Conservation (phyloP, 371 early-diverging fungal genomes). For the Saksenaea vasiformis region DNA sequence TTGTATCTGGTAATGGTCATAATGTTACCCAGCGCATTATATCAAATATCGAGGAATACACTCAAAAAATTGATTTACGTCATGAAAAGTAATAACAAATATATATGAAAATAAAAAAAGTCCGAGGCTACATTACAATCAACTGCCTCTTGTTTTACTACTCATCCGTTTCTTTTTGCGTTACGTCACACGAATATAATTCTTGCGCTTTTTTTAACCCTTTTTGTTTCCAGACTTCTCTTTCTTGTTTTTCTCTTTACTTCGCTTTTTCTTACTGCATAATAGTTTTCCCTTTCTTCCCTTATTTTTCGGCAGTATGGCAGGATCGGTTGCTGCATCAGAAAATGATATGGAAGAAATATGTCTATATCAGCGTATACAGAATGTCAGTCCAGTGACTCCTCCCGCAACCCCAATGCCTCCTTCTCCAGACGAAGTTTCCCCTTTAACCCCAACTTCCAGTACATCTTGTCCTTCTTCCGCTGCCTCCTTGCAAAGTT, state of each 20-base stretch:
- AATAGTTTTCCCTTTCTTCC: neutral
- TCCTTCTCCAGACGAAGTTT: neutral
- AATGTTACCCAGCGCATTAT: slow-evolving; percentile 43
- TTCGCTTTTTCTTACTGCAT: neutral
- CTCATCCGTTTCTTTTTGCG: neutral
- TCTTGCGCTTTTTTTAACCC: neutral
- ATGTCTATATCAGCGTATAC: neutral
- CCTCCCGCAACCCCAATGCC: slow-evolving; percentile 1
- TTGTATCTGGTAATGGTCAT: slow-evolving; percentile 37
- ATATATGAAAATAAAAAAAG: neutral
- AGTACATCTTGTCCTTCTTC: neutral
- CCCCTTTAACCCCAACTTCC: neutral
- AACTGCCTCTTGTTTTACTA: too few species aligned
- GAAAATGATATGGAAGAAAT: neutral
- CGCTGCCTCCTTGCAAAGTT: neutral
- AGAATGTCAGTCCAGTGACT: neutral
- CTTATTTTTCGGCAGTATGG: neutral
- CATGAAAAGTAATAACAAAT: slow-evolving; percentile 4
- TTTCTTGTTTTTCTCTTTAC: neutral
- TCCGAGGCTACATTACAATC: too few species aligned
- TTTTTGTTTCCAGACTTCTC: neutral
- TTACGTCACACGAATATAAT: neutral
- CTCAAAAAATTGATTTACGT: slow-evolving; percentile 28
- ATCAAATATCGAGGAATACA: slow-evolving; percentile 44
- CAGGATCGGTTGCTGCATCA: neutral